These are phyloP conservation scores for Salix brachista DNA, from an alignment of 345 rosid genomes.

Conservation along the genomic window DNA sequence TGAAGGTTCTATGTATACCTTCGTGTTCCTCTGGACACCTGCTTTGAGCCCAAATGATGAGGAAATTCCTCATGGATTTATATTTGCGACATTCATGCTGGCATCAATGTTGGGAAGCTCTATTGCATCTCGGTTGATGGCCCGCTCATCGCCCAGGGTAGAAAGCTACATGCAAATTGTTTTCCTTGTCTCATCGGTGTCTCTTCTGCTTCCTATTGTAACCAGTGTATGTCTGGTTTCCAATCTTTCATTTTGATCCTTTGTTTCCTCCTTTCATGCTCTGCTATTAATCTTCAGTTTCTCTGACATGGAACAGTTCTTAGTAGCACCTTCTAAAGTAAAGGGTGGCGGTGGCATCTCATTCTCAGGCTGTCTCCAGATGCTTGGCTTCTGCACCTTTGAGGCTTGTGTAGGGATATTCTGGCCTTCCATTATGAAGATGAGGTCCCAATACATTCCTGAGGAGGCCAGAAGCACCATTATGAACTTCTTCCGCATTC, in stretches of 20 bases:
- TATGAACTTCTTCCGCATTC: slow-evolving; percentile 97
- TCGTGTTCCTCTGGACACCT: slow-evolving; percentile 98
- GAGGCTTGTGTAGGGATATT: slow-evolving; percentile 95
- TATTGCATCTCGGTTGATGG: slow-evolving; percentile 81
- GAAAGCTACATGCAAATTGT: slow-evolving; percentile 95
- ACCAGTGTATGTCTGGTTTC: slow-evolving; percentile 48
- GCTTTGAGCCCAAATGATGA: slow-evolving; percentile 85
- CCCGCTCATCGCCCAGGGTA: slow-evolving; percentile 62
- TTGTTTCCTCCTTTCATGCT: neutral
- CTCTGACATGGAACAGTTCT: slow-evolving; percentile 44
- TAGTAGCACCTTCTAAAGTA: slow-evolving; percentile 62
- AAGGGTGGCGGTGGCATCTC: slow-evolving; percentile 71
- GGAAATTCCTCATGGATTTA: slow-evolving; percentile 94
- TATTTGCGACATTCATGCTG: slow-evolving; percentile 94
- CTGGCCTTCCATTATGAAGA: slow-evolving; percentile 99
- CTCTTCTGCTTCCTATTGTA: slow-evolving; percentile 76
- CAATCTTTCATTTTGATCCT: neutral
- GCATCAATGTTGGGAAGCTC: slow-evolving; percentile 99
- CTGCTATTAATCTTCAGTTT: neutral
- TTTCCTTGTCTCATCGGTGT: slow-evolving; percentile 58
- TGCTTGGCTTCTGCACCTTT: slow-evolving; percentile 86
- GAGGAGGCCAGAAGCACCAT: slow-evolving; percentile 99
- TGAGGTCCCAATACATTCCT: slow-evolving; percentile 97
- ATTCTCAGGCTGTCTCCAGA: slow-evolving; percentile 62
- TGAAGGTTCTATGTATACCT: slow-evolving; percentile 99